These are phyloP conservation scores for Pythium phragmiticola DNA, from an alignment of 352 stramenopile genomes.

Conservation along the genomic window DNA sequence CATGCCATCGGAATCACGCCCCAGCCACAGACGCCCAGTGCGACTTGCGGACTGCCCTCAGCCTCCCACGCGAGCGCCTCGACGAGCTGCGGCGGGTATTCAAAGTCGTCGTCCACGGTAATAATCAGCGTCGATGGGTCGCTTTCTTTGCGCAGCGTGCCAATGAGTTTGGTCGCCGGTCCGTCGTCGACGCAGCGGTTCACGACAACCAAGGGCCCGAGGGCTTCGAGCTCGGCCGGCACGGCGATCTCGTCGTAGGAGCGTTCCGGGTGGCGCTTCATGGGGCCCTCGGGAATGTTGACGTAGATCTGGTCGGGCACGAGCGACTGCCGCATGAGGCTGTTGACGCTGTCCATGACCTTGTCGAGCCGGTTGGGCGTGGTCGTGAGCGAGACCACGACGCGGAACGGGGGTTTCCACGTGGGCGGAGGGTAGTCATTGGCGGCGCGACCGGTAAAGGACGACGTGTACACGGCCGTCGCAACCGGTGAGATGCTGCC, in stretches of 20 bases:
- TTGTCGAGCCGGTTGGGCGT: constrained; percentile 70
- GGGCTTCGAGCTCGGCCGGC: constrained; percentile 38
- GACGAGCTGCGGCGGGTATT: constrained; percentile 63
- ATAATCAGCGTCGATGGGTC: constrained; percentile 71
- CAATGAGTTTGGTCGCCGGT: constrained; percentile 75
- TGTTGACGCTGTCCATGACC: constrained; percentile 75
- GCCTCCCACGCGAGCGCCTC: constrained; percentile 72
- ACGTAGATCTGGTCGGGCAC: constrained; percentile 77
- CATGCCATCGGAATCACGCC: constrained; percentile 67
- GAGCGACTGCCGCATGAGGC: constrained; percentile 54
- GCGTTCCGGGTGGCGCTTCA: constrained; percentile 74
- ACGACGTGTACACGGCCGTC: constrained; percentile 61
- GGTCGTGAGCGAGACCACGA: constrained; percentile 83
- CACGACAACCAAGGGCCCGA: constrained; percentile 54
- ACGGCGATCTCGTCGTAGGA: constrained; percentile 76
- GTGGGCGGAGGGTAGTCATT: constrained; percentile 35
- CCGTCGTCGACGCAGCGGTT: constrained; percentile 81
- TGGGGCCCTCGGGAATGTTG: constrained; percentile 63
- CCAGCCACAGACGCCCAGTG: constrained; percentile 75
- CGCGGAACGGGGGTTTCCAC: constrained; percentile 70
- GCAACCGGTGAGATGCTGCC: constrained; percentile 72
- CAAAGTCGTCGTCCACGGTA: constrained; percentile 83
- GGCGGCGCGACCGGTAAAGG: constrained; percentile 46
- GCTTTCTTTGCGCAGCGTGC: constrained; percentile 55
- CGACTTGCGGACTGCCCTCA: constrained; percentile 51